A percentile compares a stretch with the other conserved stretches of the same genome.
Conservation (phyloP, 371 early-diverging fungal species). For the Nematocida sp. region DNA sequence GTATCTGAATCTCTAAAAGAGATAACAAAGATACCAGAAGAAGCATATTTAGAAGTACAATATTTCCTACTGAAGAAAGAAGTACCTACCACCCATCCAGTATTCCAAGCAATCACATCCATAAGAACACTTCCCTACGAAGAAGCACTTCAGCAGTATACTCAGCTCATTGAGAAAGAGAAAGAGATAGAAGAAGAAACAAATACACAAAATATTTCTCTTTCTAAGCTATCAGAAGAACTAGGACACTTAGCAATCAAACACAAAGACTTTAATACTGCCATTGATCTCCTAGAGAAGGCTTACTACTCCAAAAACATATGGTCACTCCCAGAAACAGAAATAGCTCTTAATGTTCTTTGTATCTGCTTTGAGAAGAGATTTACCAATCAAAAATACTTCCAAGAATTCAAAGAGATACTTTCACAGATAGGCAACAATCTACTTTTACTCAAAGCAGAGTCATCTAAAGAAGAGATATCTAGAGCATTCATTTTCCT, state of each 20-base stretch:
- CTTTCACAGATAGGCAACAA: conserved; percentile 22
- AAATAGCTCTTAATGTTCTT: conserved; percentile 2
- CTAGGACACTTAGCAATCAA: conserved; percentile 30
- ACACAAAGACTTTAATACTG: conserved; percentile 37
- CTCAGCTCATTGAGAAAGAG: background rate
- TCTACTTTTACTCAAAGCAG: conserved; percentile 30
- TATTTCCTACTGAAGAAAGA: conserved; percentile 9
- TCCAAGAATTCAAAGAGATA: conserved; percentile 12
- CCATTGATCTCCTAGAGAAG: conserved; percentile 32
- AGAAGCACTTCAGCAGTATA: conserved; percentile 31
- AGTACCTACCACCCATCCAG: background rate
- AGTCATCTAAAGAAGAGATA: conserved; percentile 32
- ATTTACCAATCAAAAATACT: conserved; percentile 10
- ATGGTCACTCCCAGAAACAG: conserved; percentile 21
- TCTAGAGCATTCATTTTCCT: conserved; percentile 33
- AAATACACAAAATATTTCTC: conserved; percentile 1
- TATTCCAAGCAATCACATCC: background rate
- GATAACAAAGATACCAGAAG: conserved; percentile 7
- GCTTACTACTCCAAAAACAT: conserved; percentile 32
- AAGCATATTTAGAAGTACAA: conserved; percentile 20
- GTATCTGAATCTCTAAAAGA: background rate
- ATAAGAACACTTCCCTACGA: conserved; percentile 16
- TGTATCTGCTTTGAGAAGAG: conserved; percentile 43
- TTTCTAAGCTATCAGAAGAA: conserved; percentile 22
- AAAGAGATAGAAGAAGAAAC: conserved; percentile 4